Evolutionary conservation across 2,329 filamentous ascomycete genomes (phyloP).

Genomic region (Penicillium sp.): DNA sequence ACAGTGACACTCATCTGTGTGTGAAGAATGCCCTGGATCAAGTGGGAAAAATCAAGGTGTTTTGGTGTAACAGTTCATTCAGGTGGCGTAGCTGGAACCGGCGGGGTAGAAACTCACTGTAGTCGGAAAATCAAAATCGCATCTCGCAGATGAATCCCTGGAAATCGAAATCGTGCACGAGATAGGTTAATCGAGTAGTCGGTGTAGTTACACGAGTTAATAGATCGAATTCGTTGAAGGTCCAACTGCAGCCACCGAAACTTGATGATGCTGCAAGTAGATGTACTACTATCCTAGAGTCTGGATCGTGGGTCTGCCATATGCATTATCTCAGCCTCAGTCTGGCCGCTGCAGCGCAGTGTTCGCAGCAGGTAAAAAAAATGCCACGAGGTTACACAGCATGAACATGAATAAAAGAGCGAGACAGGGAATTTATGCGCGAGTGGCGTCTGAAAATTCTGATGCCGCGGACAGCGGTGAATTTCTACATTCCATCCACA

Average conservation of each 20-base stretch:
- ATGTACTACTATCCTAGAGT: background rate
- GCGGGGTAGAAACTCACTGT: background rate
- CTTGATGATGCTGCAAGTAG: slow-evolving; percentile 24
- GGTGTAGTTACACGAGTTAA: slow-evolving; percentile 14
- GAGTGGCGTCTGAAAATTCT: background rate
- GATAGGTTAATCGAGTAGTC: background rate
- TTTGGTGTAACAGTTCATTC: slow-evolving; percentile 6
- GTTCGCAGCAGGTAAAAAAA: slow-evolving; percentile 1
- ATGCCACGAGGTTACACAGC: slow-evolving; percentile 19
- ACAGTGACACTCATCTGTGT: background rate
- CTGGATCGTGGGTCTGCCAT: slow-evolving; percentile 10
- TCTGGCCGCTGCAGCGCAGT: slow-evolving; percentile 7
- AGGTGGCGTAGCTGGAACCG: slow-evolving; percentile 9
- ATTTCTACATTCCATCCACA: background rate
- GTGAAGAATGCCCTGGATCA: background rate
- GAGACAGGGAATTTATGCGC: background rate
- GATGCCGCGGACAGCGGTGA: background rate
- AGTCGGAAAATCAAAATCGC: background rate
- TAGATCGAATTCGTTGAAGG: slow-evolving; percentile 16
- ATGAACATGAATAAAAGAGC: slow-evolving; percentile 2
- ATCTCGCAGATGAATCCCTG: background rate
- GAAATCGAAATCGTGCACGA: background rate
- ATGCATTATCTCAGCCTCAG: slow-evolving; percentile 22
- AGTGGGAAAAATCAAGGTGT: background rate
- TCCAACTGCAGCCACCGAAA: slow-evolving; percentile 6